Evolutionary conservation across 2,329 filamentous ascomycete genomes (phyloP), one percentile per base, ranked within the genome.

Genomic region (Xylariaceae sp.): DNA sequence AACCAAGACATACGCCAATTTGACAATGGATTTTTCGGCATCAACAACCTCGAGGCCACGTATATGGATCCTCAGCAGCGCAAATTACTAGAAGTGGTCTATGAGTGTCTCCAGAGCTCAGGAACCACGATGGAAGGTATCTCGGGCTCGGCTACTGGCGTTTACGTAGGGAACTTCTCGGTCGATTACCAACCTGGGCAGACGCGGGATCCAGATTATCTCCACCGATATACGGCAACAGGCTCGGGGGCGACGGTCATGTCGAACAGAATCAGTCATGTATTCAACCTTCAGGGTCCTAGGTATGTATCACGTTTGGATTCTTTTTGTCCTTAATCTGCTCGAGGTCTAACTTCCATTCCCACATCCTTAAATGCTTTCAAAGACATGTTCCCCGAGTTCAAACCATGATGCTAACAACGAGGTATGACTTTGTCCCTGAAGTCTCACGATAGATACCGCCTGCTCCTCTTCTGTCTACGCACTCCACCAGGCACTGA

Each of bases 11-110:
- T 56, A 3, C 58, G 58, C 1, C 12, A 34, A 3, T 61, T 63
- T 8, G 58, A 63, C 6, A 61, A 63, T 17, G 14, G 4, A 2
- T 61, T 63, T 28, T 63, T 61, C 33, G 58, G 58, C 9, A 58
- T 63, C 21, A 58, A 51, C 23, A 56, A 53, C 11, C 33, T 58
- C 12, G 61, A 63, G 23, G 58, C 61, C 1, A 51, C 40, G 6
- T 58, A 57, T 16, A 56, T 74, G 63, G 73, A 75, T 21, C 70
- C 72, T 2, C 65, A 69, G 26, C 73, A 74, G 24, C 67, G 72
- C 0, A 62, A 71, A 21, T 56, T 74, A 2, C 67, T 74, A 2
- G 75, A 77, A 50, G 68, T 70, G 0, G 67, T 73, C 0, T 77
- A 71, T 46, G 73, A 77, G 37, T 64, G 63, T 16, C 34, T 69